Base-by-base conservation (phyloP, 129 eudicot species). In the Escallonia rubra region DNA sequence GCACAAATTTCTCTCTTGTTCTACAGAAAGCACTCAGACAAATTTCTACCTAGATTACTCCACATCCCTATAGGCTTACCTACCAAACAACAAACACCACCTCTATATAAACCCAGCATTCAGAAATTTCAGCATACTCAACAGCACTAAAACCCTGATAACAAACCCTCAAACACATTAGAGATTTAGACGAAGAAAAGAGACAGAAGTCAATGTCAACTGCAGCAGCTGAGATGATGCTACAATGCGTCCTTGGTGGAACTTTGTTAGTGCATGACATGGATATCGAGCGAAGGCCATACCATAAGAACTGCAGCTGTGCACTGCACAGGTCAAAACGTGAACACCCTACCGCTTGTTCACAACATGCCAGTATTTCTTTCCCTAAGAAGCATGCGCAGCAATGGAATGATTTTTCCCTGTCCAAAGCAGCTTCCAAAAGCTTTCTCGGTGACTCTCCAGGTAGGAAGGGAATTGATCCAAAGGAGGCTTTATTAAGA, bases 271-370 rank as follows among this genome's bases (percentile, higher is more conserved):
- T 44, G 57, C 52, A 46, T 5, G 76, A 76, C 59, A 48, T 48
- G 12, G 78, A 73, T 47, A 69, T 79, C 43, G 72, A 64, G 16
- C 55, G 82, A 42, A 70, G 80, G 40, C 77, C 86, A 10, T 81
- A 77, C 68, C 86, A 73, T 64, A 80, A 63, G 3, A 70, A 79
- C 14, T 79, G 88, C 59, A 69, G 71, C 47, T 83, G 88, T 72
- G 82, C 77, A 50, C 79, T 79, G 4, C 88, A 83, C 66, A 73
- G 71, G 58, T 45, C 67, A 49, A 66, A 53, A 12, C 72, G 59
- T 62, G 64, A 62, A 44, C 49, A 39, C 15, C 41, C 50, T 9
- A 7, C 61, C 3, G 56, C 76, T 66, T 64, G 71, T 57, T 57
- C 45, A 10, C 77, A 57, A 56, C 71, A 64, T 11, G 52, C 65